Evolutionary conservation across 345 rosid genomes (phyloP), one percentile per base, ranked within the genome.

Genomic region (Salix purpurea): DNA sequence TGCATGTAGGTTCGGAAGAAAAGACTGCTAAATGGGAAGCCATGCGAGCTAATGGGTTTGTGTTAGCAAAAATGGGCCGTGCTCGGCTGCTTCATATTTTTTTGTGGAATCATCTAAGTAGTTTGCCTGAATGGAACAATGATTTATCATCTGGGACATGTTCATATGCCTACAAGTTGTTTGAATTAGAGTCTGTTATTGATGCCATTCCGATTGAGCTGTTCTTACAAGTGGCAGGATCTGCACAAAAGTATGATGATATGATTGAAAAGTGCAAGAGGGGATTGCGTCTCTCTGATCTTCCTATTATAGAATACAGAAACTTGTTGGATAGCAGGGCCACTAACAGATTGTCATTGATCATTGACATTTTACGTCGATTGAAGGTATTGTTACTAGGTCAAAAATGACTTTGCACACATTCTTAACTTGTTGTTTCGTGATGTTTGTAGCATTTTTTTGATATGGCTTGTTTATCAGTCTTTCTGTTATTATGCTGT

Each of bases 1-100:
- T 40, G 50, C 83, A 71, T 79, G 83, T 76, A 42, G 77, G 71
- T 84, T 83, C 89, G 75, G 91, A 91, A 72, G 84, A 77, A 10
- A 82, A 84, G 76, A 82, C 86, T 78, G 77, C 74, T 81, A 87
- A 81, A 81, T 84, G 87, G 58, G 98, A 90, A 81, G 90, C 92
- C 62, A 93, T 93, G 94, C 94, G 94, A 69, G 87, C 96, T 76
- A 95, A 93, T 85, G 99, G 99, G 74, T 93, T 93, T 86, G 94
- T 95, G 72, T 78, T 90, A 81, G 91, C 98, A 78, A 95, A 95
- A 88, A 93, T 95, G 98, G 90, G 91, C 69, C 96, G 98, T 23
- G 91, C 93, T 65, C 93, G 90, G 80, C 86, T 95, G 80, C 83
- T 93, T 44, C 99, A 95, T 84, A 73, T 82, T 71, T 95, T 90